Percentiles rank a stretch among this genome's conserved stretches.
phyloP scores from a whole-genome alignment of 78 protist species.

The Monosiga brevicollis region DNA sequence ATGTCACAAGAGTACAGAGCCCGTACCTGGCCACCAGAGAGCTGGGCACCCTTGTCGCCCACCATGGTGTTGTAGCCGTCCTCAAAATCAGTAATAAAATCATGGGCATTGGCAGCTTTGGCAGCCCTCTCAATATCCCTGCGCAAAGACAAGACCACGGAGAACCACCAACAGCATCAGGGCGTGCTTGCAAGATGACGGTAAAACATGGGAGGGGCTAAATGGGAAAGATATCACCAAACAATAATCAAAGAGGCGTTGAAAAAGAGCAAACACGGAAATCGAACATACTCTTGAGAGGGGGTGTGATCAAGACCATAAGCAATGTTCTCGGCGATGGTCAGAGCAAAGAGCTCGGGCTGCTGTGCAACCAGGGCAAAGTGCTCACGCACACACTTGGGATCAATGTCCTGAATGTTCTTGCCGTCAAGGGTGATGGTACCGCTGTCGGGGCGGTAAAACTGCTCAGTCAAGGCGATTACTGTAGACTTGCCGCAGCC shows the following conservation, averaged over 20 bases:
- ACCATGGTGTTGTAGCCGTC: constrained; percentile 49
- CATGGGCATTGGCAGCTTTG: constrained; percentile 56
- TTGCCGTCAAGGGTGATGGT: constrained; percentile 58
- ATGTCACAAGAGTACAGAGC: constrained; percentile 33
- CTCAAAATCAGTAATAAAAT: constrained; percentile 48
- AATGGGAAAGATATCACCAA: too few species aligned
- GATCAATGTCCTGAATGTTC: constrained; percentile 21
- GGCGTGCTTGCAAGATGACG: too few species aligned
- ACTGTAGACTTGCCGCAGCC: constrained; percentile 83
- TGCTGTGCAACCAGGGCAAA: constrained; percentile 1
- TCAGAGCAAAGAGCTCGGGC: constrained; percentile 46
- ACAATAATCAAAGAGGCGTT: too few species aligned
- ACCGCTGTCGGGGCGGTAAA: constrained; percentile 60
- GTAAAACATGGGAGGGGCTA: too few species aligned
- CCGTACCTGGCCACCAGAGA: constrained; percentile 82
- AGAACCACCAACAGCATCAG: too few species aligned
- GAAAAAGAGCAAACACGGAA: too few species aligned
- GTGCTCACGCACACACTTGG: constrained; percentile 26
- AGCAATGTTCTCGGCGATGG: constrained; percentile 60
- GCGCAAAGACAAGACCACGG: neutral
- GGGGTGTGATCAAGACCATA: too few species aligned
- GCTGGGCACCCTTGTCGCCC: constrained; percentile 68
- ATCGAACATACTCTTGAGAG: too few species aligned
- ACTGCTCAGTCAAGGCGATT: constrained; percentile 47
- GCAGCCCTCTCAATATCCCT: constrained; percentile 22